Evolutionary conservation across 78 protist genomes (phyloP), one percentile per base, ranked within the genome.

Genomic region (Dictyostelium brefeldianum): DNA sequence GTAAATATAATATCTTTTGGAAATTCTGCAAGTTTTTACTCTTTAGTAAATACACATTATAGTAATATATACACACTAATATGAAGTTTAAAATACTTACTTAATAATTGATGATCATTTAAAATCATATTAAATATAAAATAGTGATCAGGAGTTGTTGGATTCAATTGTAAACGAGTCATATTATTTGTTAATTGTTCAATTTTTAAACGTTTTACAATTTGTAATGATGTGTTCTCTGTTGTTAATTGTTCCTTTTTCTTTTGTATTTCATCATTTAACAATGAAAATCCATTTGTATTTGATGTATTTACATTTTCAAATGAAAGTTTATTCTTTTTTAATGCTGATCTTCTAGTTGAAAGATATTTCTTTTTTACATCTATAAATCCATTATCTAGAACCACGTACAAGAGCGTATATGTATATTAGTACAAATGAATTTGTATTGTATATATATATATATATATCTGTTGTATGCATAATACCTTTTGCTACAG

Each of bases 1-100:
- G 89, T 69, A 43, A 43, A 64, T 50, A 81, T 51, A 22, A 81
- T 53, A 69, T 81, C 89, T 31, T 81, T 81, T 47, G 89, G 89
- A n/a, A 47, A 81, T 50, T 81, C 89, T 81, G 3, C 17, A 9
- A n/a, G n/a, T 12, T 7, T 62, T 8, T 6, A 17, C 22, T 48
- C 20, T 29, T 29, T 77, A 29, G 5, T 12, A 78, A 31, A 7
- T 78, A 3, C 31, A 15, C 10, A 56, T 78, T 56, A 7, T 1
- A 78, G 36, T 78, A 51, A n/a, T 22, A n/a, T 74, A 11, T 48
- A 20, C 18, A 20, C 4, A 74, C 22, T n/a, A 29, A 18, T 29
- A 29, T 10, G 22, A 56, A 31, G 14, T 3, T 50, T 31, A 27
- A 17, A 15, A 46, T 22, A 81, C 78, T n/a, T 81, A 81, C 89